These are phyloP conservation scores for Capronia coronata DNA, from an alignment of 2,329 filamentous ascomycete species.

Conservation along the genomic window DNA sequence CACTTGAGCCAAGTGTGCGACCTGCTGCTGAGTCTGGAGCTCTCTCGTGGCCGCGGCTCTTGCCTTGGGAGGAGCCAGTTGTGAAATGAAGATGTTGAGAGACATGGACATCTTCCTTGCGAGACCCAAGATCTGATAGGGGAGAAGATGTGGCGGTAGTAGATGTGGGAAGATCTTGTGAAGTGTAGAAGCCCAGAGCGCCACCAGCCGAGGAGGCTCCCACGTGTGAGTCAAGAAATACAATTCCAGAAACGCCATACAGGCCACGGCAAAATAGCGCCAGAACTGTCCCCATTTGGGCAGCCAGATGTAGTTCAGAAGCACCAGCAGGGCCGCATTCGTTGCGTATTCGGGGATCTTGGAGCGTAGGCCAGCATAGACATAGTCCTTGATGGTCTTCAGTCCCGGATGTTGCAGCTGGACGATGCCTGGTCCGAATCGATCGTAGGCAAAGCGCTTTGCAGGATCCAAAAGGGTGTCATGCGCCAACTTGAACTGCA, in stretches of 20 bases:
- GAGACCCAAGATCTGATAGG: slow-evolving; percentile 75
- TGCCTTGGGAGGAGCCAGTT: slow-evolving; percentile 59
- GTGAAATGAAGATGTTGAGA: slow-evolving; percentile 73
- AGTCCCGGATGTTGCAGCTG: slow-evolving; percentile 45
- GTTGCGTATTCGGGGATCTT: slow-evolving; percentile 37
- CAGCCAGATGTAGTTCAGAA: slow-evolving; percentile 29
- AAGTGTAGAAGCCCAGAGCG: slow-evolving; percentile 14
- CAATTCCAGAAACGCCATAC: slow-evolving; percentile 52
- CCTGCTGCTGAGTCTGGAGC: slow-evolving; percentile 52
- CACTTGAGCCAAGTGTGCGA: slow-evolving; percentile 60
- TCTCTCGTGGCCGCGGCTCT: slow-evolving; percentile 32
- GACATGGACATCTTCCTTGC: slow-evolving; percentile 71
- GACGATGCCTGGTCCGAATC: slow-evolving; percentile 69
- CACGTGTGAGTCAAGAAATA: slow-evolving; percentile 47
- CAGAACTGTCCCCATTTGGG: slow-evolving; percentile 35
- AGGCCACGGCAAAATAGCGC: slow-evolving; percentile 48
- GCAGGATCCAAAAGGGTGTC: slow-evolving; percentile 74
- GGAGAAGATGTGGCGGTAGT: slow-evolving; percentile 51
- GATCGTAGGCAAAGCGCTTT: slow-evolving; percentile 79
- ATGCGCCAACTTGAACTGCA: slow-evolving; percentile 74
- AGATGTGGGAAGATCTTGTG: slow-evolving; percentile 35
- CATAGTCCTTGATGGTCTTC: slow-evolving; percentile 63
- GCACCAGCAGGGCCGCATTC: slow-evolving; percentile 31
- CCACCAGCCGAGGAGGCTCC: slow-evolving; percentile 16
- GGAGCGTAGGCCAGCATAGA: slow-evolving; percentile 57